phyloP scores from a whole-genome alignment of 1,284 basidiomycete species.

The Coriolopsis trogii region DNA sequence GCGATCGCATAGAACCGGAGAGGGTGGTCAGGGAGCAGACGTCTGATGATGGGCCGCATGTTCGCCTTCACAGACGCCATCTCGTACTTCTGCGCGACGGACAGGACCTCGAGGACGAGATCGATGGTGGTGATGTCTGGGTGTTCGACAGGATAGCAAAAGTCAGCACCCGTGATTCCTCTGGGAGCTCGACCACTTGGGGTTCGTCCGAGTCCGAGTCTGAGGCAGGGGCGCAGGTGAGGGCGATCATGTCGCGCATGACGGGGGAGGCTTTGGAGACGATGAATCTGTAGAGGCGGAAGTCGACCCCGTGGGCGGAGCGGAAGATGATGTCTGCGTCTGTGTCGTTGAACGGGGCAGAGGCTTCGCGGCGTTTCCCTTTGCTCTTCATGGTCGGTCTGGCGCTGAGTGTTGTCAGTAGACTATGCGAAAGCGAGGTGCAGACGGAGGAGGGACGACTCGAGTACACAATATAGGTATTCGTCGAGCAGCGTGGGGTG shows the following conservation, averaged over 20 bases:
- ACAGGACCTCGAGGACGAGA: constrained; percentile 8
- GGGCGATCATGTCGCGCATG: constrained; percentile 25
- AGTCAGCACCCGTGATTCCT: constrained; percentile 57
- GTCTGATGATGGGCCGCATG: constrained; percentile 4
- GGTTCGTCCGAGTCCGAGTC: not conserved
- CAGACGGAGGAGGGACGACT: not conserved
- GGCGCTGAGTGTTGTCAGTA: too few relatives aligned
- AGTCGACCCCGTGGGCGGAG: constrained; percentile 15
- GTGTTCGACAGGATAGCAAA: constrained; percentile 26
- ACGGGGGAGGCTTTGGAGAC: constrained; percentile 14
- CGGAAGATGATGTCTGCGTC: constrained; percentile 17
- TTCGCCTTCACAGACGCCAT: constrained; percentile 1
- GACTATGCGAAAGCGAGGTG: too few relatives aligned
- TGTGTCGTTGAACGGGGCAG: constrained; percentile 12
- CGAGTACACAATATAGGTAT: too few relatives aligned
- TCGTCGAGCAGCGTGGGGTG: too few relatives aligned
- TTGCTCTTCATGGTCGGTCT: too few relatives aligned
- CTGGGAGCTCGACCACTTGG: constrained; percentile 28
- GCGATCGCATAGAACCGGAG: constrained; percentile 17
- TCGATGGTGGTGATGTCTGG: constrained; percentile 18
- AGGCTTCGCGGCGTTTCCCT: not conserved
- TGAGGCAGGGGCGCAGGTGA: constrained; percentile 30
- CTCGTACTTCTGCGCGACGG: constrained; percentile 28
- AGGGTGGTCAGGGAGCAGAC: constrained; percentile 2
- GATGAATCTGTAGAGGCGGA: constrained; percentile 19